Evolutionary conservation across 192 early-diverging fungal genomes (phyloP).

Genomic region (Anaeromyces robustus): DNA sequence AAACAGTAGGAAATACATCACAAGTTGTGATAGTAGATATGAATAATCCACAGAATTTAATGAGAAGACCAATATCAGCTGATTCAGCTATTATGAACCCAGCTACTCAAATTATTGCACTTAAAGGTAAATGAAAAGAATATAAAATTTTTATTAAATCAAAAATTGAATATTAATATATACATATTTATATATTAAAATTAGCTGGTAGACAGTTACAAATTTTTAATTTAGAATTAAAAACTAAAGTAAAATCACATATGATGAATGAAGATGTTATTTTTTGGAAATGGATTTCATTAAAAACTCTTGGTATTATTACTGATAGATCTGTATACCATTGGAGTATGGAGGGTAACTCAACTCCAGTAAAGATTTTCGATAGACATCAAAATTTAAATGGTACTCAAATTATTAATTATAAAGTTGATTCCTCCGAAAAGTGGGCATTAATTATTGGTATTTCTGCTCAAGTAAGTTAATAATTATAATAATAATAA

Average conservation of each 20-base stretch:
- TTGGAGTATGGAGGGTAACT: constrained; percentile 91
- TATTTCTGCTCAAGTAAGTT: constrained; percentile 62
- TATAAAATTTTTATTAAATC: not conserved
- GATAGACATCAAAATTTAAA: constrained; percentile 70
- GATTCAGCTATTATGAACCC: constrained; percentile 99
- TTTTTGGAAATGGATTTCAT: constrained; percentile 92
- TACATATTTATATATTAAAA: not conserved
- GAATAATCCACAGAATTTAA: constrained; percentile 60
- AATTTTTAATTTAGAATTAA: constrained; percentile 93
- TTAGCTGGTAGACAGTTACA: constrained; percentile 77
- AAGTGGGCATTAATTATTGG: constrained; percentile 93
- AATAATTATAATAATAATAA: not conserved
- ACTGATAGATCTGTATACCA: constrained; percentile 82
- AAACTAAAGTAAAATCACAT: constrained; percentile 88
- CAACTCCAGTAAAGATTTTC: constrained; percentile 76
- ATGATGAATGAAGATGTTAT: constrained; percentile 81
- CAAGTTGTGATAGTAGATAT: constrained; percentile 94
- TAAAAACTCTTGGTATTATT: constrained; percentile 72
- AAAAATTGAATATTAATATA: not conserved
- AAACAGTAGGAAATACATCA: constrained; percentile 67
- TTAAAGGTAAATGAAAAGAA: constrained; percentile 61
- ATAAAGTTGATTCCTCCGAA: constrained; percentile 72
- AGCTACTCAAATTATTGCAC: constrained; percentile 76
- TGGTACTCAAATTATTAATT: constrained; percentile 91
- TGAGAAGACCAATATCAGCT: constrained; percentile 85